Evolutionary conservation across 345 rosid genomes (phyloP).

Genomic region (Corymbia maculata): DNA sequence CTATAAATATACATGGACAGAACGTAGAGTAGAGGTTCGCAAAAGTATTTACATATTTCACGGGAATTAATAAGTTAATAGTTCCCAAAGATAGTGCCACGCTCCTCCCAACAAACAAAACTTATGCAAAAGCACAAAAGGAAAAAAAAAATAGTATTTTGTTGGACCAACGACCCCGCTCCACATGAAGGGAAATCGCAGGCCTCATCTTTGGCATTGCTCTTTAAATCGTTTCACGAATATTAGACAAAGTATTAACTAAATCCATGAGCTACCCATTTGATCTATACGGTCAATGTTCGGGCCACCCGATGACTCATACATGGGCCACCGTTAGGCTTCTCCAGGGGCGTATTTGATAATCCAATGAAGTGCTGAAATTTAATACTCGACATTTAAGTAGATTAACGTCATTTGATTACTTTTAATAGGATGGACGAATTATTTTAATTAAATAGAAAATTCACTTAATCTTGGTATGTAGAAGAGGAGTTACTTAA

Average conservation of each 20-base stretch:
- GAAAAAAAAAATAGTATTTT: background rate
- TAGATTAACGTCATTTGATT: background rate
- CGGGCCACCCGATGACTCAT: background rate
- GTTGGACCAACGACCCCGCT: background rate
- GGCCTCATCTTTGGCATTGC: background rate
- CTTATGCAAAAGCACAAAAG: background rate
- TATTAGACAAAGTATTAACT: background rate
- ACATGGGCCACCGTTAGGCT: background rate
- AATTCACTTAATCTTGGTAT: background rate
- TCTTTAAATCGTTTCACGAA: background rate
- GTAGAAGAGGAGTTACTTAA: background rate
- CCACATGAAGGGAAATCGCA: background rate
- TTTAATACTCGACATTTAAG: background rate
- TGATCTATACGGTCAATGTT: background rate
- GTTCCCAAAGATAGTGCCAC: background rate
- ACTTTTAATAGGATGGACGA: background rate
- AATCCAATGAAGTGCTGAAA: background rate
- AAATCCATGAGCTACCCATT: background rate
- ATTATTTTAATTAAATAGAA: background rate
- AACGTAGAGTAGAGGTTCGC: background rate
- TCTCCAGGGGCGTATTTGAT: background rate
- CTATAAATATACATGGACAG: background rate
- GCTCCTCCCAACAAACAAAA: background rate
- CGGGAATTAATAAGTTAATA: accelerated
- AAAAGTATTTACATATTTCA: background rate